These are phyloP conservation scores for Leccinum arenicola DNA, from an alignment of 768 basidiomycete species.

Conservation along the genomic window DNA sequence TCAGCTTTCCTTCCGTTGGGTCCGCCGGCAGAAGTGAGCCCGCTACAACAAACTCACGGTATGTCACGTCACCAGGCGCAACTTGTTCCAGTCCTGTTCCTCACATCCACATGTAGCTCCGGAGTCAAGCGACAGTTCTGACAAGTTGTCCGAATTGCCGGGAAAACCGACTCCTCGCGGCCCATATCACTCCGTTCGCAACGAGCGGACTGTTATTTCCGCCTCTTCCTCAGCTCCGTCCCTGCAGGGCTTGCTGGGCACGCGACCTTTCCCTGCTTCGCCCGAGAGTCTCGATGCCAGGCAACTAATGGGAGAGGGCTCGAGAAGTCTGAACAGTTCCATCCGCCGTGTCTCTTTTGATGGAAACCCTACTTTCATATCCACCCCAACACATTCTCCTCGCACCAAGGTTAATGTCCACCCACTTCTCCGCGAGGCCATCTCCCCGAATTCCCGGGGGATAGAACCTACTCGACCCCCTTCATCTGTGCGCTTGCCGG, in stretches of 20 bases:
- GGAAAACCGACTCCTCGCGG: constrained; percentile 34
- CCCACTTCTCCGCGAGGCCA: constrained; percentile 20
- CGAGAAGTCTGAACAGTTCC: constrained; percentile 42
- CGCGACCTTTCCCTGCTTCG: constrained; percentile 20
- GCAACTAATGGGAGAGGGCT: constrained; percentile 35
- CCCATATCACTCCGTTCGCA: constrained; percentile 34
- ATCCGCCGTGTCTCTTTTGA: constrained; percentile 56
- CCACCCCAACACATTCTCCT: constrained; percentile 30
- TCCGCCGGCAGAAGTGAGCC: background rate
- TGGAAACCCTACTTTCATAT: constrained; percentile 34
- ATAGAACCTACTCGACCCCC: constrained; percentile 13
- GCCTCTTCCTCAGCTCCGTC: constrained; percentile 43
- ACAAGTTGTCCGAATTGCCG: constrained; percentile 42
- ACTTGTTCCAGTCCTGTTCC: background rate
- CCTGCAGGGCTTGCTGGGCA: constrained; percentile 25
- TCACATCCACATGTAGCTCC: constrained; percentile 4
- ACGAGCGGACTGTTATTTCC: constrained; percentile 36
- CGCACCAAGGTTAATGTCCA: constrained; percentile 34
- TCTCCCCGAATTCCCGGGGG: constrained; percentile 4
- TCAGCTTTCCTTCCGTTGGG: constrained; percentile 1
- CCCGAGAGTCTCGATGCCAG: constrained; percentile 14
- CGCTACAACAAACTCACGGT: constrained; percentile 11
- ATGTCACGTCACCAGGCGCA: background rate
- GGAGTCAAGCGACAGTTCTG: constrained; percentile 25
- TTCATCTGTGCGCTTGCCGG: constrained; percentile 7